Evolutionary conservation across 2,329 filamentous ascomycete species (phyloP).

Genomic region (Trichoderma atrobrunneum): DNA sequence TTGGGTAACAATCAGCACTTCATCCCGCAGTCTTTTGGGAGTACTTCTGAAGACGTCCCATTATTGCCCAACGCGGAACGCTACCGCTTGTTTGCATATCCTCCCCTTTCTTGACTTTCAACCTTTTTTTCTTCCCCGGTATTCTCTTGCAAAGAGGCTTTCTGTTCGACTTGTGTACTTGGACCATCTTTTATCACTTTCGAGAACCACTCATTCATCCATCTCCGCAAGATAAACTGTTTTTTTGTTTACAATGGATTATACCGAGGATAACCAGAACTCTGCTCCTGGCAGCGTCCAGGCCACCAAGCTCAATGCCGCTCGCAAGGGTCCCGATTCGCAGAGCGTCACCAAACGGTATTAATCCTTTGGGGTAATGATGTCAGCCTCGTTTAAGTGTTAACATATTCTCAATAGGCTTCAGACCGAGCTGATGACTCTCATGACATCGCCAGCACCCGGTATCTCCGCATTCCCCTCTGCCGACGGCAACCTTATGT

Average conservation of each 20-base stretch:
- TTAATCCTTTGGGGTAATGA: neutral
- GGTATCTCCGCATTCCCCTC: conserved; percentile 94
- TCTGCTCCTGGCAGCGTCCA: conserved; percentile 61
- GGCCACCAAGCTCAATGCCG: conserved; percentile 58
- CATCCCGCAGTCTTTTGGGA: neutral
- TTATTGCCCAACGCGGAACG: conserved; percentile 16
- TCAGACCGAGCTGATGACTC: conserved; percentile 95
- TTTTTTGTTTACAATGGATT: conserved; percentile 38
- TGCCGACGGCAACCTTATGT: conserved; percentile 82
- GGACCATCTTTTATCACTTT: neutral
- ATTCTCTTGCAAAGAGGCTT: neutral
- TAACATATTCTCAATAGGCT: conserved; percentile 54
- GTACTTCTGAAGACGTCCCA: neutral
- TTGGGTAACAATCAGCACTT: neutral
- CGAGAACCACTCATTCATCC: neutral
- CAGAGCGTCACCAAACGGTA: conserved; percentile 79
- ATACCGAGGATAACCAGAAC: conserved; percentile 61
- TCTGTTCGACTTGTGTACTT: neutral
- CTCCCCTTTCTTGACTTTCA: neutral
- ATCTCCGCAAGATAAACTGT: neutral
- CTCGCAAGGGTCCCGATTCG: conserved; percentile 60
- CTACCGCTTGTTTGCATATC: conserved; percentile 14
- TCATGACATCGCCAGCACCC: conserved; percentile 92
- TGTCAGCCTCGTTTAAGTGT: neutral
- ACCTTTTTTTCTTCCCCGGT: neutral